Evolutionary conservation across 305 asterid species (phyloP), one percentile per base, ranked within the genome.

Genomic region (Solanum hybrid): DNA sequence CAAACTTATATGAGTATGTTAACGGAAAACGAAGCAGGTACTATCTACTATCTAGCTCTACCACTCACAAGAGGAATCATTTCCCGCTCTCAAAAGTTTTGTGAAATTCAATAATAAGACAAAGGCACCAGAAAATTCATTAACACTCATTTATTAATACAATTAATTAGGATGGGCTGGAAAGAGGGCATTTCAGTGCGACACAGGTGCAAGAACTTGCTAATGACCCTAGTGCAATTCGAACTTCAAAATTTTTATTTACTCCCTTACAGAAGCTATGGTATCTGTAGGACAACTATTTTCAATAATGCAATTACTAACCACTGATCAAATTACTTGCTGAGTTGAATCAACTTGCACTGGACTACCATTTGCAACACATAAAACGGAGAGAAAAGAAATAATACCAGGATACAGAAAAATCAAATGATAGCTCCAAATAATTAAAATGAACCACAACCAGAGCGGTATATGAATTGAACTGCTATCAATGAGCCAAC

Each of bases 401-500:
- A 42, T 31, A 36, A 26, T 11, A 80, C 29, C 33, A 12, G 35
- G 84, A 82, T 39, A 89, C 61, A n/a, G 88, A 39, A 33, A 81
- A 84, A 18, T 46, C 74, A 84, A 29, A 79, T 78, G 51, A 76
- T 20, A 79, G 87, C 87, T 87, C 37, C 73, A 46, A 77, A 42
- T 78, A 71, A 35, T 28, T 28, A 34, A 28, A 88, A 73, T 87
- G 42, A 46, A 81, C 57, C 79, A 64, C 82, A 91, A 77, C 80
- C 14, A 82, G 14, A 89, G 87, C 35, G 31, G 33, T 84, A 31
- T 31, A 84, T 31, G 42, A 51, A 84, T 83, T 20, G 20, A 90
- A 76, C 42, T 77, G 39, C 40, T 28, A 46, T 75, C 87, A 39
- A 24, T 69, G 74, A 90, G 89, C 95, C 83, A 91, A 97, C 99